Evolutionary conservation across 1,139 yeast genomes (phyloP), one percentile per base, ranked within the genome.

Genomic region (Suhomyces bribrorum): DNA sequence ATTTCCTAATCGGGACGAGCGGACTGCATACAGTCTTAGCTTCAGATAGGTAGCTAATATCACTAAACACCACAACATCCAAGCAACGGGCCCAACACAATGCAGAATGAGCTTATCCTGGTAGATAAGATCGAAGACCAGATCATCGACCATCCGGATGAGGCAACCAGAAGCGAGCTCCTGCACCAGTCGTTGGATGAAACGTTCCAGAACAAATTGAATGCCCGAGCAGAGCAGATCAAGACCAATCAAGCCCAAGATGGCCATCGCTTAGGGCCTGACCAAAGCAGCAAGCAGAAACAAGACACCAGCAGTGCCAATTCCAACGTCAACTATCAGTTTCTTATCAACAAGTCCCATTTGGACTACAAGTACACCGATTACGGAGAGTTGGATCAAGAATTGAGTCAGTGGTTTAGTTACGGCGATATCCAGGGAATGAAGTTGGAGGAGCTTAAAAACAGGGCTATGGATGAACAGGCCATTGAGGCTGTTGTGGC

Each of bases 361-460:
- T 52, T 85, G n/a, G 62, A 71, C 2, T 83, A 77, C 60, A 57
- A 64, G 2, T 65, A 73, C 43, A 38, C 53, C 9, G 84, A 79
- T 41, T 51, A 55, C 17, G 66, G 64, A 5, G 50, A 56, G 0
- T 59, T 82, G 18, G 56, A 56, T 9, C 58, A 61, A 5, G 88
- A 83, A 47, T 45, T 83, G 14, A 66, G 71, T 29, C 83, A 81
- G 35, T 84, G 94, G 94, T 84, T 84, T 50, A 66, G 77, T 5
- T 53, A 54, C 29, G 59, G 67, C 32, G 92, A 84, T 53, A 66
- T 39, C 20, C 18, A 43, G 70, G 38, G 60, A 13, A 44, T 45
- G 16, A 38, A 38, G 5, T 35, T 37, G 12, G 35, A 22, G 6
- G 31, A 29, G 5, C 22, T 38, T 14, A 30, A 14, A 14, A 5